Evolutionary conservation across 164 flowering plant genomes (phyloP), one percentile per base, ranked within the genome.

Genomic region (Saururus chinensis): DNA sequence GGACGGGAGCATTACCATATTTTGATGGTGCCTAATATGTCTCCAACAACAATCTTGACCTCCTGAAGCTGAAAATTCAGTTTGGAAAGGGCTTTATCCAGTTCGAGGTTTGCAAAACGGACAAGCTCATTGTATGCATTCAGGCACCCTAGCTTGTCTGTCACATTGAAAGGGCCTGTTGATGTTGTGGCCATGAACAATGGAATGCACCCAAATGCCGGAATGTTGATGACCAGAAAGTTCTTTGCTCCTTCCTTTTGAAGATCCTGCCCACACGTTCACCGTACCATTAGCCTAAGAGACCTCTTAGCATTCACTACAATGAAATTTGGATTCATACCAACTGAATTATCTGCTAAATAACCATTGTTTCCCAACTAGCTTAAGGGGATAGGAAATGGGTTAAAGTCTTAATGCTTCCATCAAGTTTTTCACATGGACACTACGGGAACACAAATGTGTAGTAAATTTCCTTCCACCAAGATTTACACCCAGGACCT

Each of bases 91-190:
- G 69, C 64, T 30, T 61, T 65, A 24, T 61, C 56, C 56, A 65
- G 51, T 60, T 61, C 66, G 25, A 14, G 20, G 16, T 65, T 70
- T 19, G 63, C 56, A 30, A 65, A 65, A 13, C 58, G 21, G 19
- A 53, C 69, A 4, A 70, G 35, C 49, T 42, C 66, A 51, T 70
- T 70, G 66, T 65, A 70, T 12, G 51, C 69, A 20, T 53, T 58
- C 22, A 70, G 69, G 62, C 73, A 70, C n/a, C 73, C 69, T 53
- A 61, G 30, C 45, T 25, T 53, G 62, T 70, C 69, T 1, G 73
- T 65, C 26, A 68, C 56, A 62, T 70, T 70, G 59, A 40, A 70
- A 14, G 69, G 66, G 24, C 66, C 69, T 21, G 41, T 19, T 16
- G 73, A 70, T 51, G 51, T 65, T 10, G 53, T 12, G 17, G 66